phyloP scores from a whole-genome alignment of 257 asterid species.

The Ilex asprella region DNA sequence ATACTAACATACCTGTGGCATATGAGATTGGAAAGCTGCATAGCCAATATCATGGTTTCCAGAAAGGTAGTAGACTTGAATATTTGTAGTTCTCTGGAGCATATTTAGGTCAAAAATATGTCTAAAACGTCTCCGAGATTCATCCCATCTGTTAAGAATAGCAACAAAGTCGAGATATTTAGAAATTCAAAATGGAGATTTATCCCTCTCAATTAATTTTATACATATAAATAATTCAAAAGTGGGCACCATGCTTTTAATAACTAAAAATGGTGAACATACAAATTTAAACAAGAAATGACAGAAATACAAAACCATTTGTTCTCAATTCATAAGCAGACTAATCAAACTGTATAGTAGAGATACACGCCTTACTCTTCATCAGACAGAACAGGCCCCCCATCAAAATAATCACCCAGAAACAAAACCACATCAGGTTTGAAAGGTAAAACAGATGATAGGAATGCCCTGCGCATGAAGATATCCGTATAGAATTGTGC shows the following conservation, averaged over 20 bases:
- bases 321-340: too few species aligned
- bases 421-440: constrained; percentile 76
- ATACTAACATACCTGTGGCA: constrained; percentile 54
- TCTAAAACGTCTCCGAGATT: constrained; percentile 76
- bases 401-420: constrained; percentile 93
- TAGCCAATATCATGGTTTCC: constrained; percentile 96
- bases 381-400: constrained; percentile 59
- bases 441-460: constrained; percentile 77
- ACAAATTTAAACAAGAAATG: neutral
- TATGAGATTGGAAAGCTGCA: constrained; percentile 48
- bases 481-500: constrained; percentile 85
- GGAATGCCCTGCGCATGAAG: constrained; percentile 90
- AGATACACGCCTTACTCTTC: constrained; percentile 58
- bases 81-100: constrained; percentile 47
- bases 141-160: constrained; percentile 62
- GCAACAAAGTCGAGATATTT: neutral
- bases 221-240: too few species aligned
- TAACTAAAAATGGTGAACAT: neutral
- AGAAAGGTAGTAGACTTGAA: constrained; percentile 48
- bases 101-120: constrained; percentile 74
- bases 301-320: too few species aligned
- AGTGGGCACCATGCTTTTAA: too few species aligned
- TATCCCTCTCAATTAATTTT: too few species aligned
- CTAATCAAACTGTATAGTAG: neutral
- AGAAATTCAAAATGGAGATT: too few species aligned